These are phyloP conservation scores for Coprinellus micaceus DNA, from an alignment of 768 basidiomycete species.

Conservation along the genomic window DNA sequence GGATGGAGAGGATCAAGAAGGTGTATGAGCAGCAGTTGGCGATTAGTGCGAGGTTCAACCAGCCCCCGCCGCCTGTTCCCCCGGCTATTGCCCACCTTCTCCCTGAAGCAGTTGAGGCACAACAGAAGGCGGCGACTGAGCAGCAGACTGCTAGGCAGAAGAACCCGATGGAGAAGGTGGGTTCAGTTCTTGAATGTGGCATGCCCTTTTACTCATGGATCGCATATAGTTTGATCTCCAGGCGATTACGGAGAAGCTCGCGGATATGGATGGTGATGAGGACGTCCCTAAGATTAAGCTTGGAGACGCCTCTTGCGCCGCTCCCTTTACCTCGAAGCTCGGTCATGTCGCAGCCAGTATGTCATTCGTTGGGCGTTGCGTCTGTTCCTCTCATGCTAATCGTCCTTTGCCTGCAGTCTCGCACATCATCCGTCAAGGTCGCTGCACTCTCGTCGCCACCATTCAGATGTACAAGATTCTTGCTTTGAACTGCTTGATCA, in stretches of 20 bases:
- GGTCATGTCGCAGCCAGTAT: constrained; percentile 94
- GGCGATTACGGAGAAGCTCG: constrained; percentile 40
- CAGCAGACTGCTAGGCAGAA: constrained; percentile 62
- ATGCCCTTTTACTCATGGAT: constrained; percentile 3
- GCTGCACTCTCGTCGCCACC: constrained; percentile 97
- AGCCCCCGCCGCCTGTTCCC: constrained; percentile 92
- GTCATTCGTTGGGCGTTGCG: constrained; percentile 27
- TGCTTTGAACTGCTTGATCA: constrained; percentile 95
- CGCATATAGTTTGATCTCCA: constrained; percentile 29
- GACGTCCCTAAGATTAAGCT: constrained; percentile 98
- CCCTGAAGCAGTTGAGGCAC: constrained; percentile 88
- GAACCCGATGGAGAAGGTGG: constrained; percentile 90
- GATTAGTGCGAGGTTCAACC: constrained; percentile 85
- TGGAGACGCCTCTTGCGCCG: constrained; percentile 98
- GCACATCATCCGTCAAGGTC: constrained; percentile 96
- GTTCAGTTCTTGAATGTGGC: constrained; percentile 15
- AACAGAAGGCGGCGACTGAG: constrained; percentile 72
- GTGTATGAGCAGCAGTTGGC: constrained; percentile 95
- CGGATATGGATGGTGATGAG: constrained; percentile 91
- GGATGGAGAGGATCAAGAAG: constrained; percentile 87
- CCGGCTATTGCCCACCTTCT: constrained; percentile 81
- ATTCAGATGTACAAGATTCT: constrained; percentile 99
- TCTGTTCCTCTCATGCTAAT: not conserved
- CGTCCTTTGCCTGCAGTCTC: constrained; percentile 53
- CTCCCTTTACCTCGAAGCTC: constrained; percentile 97